A percentile compares a stretch with the other conserved stretches of the same genome.
These are phyloP conservation scores for Pharnaceum exiguum DNA, from an alignment of 148 eudicot genomes.

Conservation along the genomic window DNA sequence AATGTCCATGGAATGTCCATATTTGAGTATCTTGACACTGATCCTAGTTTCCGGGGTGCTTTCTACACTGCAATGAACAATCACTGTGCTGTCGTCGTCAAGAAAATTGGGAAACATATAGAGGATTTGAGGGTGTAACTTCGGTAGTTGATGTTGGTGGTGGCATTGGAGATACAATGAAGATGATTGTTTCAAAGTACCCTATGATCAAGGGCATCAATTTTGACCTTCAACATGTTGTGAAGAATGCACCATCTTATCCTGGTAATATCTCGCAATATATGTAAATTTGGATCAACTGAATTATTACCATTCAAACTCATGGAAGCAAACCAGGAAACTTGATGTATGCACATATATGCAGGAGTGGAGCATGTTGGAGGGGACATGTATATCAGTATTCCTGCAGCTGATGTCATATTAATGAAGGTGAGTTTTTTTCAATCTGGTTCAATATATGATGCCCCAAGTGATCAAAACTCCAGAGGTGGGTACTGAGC, in stretches of 20 bases:
- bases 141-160: conserved; percentile 24
- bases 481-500: no score
- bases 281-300: neutral
- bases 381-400: conserved; percentile 26
- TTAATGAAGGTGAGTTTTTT: conserved; percentile 21
- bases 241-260: conserved; percentile 16
- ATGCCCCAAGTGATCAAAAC: no score
- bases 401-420: conserved; percentile 24
- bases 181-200: conserved; percentile 13
- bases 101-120: conserved; percentile 10
- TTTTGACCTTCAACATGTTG: conserved; percentile 22
- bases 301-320: neutral
- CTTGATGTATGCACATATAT: neutral
- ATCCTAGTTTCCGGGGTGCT: conserved; percentile 9
- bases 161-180: conserved; percentile 17
- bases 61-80: conserved; percentile 22
- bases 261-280: conserved; percentile 13
- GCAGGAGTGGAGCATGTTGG: conserved; percentile 32
- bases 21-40: conserved; percentile 14
- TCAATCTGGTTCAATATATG: no score
- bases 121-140: conserved; percentile 13
- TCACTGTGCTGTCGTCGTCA: conserved; percentile 15
- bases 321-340: no score
- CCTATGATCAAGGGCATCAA: conserved; percentile 20
- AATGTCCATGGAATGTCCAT: conserved; percentile 9